Base-by-base conservation (phyloP, 768 basidiomycete genomes). In the Lepiota brunneoincarnata region DNA sequence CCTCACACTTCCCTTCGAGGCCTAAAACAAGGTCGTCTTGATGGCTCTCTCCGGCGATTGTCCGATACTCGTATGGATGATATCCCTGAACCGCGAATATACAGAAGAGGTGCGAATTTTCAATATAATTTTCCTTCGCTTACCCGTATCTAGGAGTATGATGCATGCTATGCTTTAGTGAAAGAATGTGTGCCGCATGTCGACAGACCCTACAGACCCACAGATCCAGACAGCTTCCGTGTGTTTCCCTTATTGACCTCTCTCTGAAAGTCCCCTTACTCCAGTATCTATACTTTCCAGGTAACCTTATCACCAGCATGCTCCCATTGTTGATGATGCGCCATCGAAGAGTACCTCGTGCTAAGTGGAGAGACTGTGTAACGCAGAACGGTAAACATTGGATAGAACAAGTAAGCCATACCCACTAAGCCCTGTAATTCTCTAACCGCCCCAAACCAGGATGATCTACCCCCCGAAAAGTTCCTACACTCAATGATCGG, bases 321-420 rank as follows among this genome's bases (percentile, higher is more conserved):
- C 71, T 91, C 9, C 89, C 89, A 0, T 72, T 91, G 10, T 82
- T 91, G 61, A 90, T 91, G 89, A 91, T 91, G 89, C 74, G 89
- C 14, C 89, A 91, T 66, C 76, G 89, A 51, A 82, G 89, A 35
- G 87, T 91, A 68, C 87, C 89, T 1, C 75, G 89, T 17, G 70
- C 83, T 11, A 84, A 86, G 58, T 91, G 89, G 89, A 75, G 77
- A 54, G 88, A 89, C 58, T 77, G 77, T 52, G 68, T 74, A 20
- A 86, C 80, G 0, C 59, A 73, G 1, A 79, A 72, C 38, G 88
- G 88, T 40, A 91, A 91, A 60, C 87, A 87, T 58, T 91, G 87
- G 86, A 91, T 91, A 52, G 88, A 91, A 61, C 87, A 87, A 76
- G 86, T 86, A 51, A n/a, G 24, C 12, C n/a, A n/a, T n/a, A n/a